Evolutionary conservation across 805 yeast species (phyloP).

Genomic region (Metschnikowia bowlesiae): DNA sequence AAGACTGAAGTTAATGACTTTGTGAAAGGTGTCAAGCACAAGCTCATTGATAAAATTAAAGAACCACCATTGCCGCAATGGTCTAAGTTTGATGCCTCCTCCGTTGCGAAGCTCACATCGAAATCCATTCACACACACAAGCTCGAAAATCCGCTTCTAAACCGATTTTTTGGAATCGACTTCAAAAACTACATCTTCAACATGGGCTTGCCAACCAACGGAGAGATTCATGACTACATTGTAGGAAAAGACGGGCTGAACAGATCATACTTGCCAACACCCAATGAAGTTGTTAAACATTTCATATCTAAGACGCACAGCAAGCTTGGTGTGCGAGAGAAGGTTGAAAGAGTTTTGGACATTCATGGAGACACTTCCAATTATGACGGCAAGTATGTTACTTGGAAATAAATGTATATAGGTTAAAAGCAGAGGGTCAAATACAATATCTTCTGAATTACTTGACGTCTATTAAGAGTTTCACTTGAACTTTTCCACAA

Average conservation of each 20-base stretch:
- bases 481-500: conserved; percentile 43
- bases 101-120: conserved; percentile 19
- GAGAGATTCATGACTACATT: conserved; percentile 59
- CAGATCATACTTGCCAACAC: conserved; percentile 65
- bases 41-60: conserved; percentile 57
- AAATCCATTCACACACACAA: conserved; percentile 17
- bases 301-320: conserved; percentile 49
- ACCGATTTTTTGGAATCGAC: conserved; percentile 36
- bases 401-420: conserved; percentile 29
- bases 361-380: conserved; percentile 47
- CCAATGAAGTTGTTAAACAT: conserved; percentile 59
- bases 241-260: conserved; percentile 65
- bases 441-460: background rate
- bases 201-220: conserved; percentile 78
- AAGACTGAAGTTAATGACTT: conserved; percentile 54
- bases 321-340: conserved; percentile 57
- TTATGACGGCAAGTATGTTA: conserved; percentile 39
- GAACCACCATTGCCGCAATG: conserved; percentile 48
- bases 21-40: conserved; percentile 62
- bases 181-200: conserved; percentile 50
- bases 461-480: background rate
- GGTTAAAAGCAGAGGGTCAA: background rate
- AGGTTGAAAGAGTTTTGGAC: conserved; percentile 55
- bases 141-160: conserved; percentile 31
- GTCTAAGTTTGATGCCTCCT: conserved; percentile 26